Conservation (phyloP, 169 alveolate genomes). For the Plasmodium knowlesi region DNA sequence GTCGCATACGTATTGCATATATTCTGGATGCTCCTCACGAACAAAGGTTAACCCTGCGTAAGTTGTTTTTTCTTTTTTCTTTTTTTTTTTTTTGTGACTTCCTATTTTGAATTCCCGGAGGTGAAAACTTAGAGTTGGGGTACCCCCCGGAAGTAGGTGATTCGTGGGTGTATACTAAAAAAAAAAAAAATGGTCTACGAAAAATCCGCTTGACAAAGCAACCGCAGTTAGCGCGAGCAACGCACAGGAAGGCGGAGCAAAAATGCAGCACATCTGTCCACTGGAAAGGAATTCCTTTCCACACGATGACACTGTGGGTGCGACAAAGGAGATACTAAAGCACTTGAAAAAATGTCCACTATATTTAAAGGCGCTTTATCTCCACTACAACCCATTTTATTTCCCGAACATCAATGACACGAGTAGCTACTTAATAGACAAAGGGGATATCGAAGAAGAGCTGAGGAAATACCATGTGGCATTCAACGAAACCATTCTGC, state of each 20-base stretch:
- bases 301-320: neutral
- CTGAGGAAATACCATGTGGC: neutral
- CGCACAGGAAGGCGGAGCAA: neutral
- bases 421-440: neutral
- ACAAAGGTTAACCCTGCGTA: neutral
- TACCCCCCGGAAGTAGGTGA: neutral
- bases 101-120: neutral
- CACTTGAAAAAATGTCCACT: constrained; percentile 66
- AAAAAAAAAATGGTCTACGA: neutral
- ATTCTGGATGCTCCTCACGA: neutral
- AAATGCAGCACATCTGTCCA: constrained; percentile 40
- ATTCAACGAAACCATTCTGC: constrained; percentile 19
- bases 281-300: constrained; percentile 15
- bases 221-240: neutral
- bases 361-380: constrained; percentile 22
- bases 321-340: neutral
- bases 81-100: neutral
- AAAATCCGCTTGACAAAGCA: neutral
- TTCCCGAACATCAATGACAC: constrained; percentile 50
- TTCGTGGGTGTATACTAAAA: neutral
- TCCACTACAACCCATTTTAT: constrained; percentile 29
- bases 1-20: neutral
- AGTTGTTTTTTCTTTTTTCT: neutral
- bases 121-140: neutral
- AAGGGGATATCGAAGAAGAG: neutral